Evolutionary conservation across 2,329 filamentous ascomycete genomes (phyloP), one percentile per base, ranked within the genome.

Genomic region (Scedosporium minutisporum): DNA sequence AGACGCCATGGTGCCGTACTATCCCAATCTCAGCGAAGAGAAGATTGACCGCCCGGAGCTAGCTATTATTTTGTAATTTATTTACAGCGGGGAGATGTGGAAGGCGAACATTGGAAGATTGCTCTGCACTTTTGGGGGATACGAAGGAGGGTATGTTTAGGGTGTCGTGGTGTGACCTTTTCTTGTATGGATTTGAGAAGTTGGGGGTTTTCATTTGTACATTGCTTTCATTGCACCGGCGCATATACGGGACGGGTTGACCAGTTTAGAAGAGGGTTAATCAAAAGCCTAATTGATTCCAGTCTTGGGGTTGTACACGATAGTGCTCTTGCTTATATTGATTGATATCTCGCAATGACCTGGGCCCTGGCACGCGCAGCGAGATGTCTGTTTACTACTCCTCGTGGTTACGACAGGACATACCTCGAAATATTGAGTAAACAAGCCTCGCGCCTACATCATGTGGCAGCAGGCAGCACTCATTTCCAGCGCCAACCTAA

Each of bases 1-100:
- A 18, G 95, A 99, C 75, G 86, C 91, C 29, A 96, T 99, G 87
- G 90, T 99, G 62, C 96, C 95, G 2, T 97, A 96, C 71, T 99
- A 97, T 72, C 95, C 93, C 1, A 88, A 89, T 66, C 76, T 97
- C 66, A 89, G 90, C 62, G 91, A 95, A 65, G 90, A 95, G 66
- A 86, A 86, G 63, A 78, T 93, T 70, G 87, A 90, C 69, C 82
- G 93, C 70, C 85, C 88, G 51, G 93, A 97, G 77, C 74, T 97
- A 74, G 87, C 86, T 9, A 93, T 96, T 74, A 83, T 96, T 68
- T 79, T 96, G 73, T 96, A 81, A 81, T 41, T 46, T 25, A 38
- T 38, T 38, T 38, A 55, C 23, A 55, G 51, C 18, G 21, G 21
- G 51, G 23, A 6, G 18, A 55, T 18, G 51, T 55, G 51, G 23